Percentiles rank a stretch among this genome's conserved stretches.
Conservation (phyloP, 2,329 filamentous ascomycete genomes). For the Coccinonectria pachysandricola region DNA sequence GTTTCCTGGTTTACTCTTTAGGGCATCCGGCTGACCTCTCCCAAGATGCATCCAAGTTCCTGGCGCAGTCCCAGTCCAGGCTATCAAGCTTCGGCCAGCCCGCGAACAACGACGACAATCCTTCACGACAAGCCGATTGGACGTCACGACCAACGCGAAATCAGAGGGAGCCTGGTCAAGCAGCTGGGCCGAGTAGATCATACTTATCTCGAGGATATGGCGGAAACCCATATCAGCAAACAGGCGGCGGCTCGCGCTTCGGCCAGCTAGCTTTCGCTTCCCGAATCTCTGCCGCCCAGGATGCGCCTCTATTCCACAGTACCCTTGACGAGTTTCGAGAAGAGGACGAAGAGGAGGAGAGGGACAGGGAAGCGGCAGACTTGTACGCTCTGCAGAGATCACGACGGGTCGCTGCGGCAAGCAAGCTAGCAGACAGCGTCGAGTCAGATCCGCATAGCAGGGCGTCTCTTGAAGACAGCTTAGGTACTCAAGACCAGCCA, state of each 20-base stretch:
- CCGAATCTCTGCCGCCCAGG: slow-evolving; percentile 58
- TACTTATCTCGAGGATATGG: slow-evolving; percentile 36
- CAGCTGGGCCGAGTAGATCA: slow-evolving; percentile 26
- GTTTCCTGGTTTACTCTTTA: background rate
- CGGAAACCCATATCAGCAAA: slow-evolving; percentile 77
- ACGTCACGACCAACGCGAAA: slow-evolving; percentile 24
- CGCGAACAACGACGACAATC: slow-evolving; percentile 29
- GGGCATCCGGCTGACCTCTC: slow-evolving; percentile 7
- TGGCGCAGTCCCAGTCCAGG: slow-evolving; percentile 91
- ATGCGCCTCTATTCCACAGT: slow-evolving; percentile 91
- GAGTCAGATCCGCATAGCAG: slow-evolving; percentile 54
- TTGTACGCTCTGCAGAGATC: slow-evolving; percentile 86
- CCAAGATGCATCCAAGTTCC: slow-evolving; percentile 87
- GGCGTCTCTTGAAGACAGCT: slow-evolving; percentile 25
- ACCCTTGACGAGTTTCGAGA: slow-evolving; percentile 83
- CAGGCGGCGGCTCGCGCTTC: slow-evolving; percentile 58
- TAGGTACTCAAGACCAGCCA: slow-evolving; percentile 20
- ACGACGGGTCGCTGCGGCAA: slow-evolving; percentile 75
- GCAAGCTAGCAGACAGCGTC: slow-evolving; percentile 73
- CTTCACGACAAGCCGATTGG: slow-evolving; percentile 23
- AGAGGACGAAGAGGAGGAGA: slow-evolving; percentile 86
- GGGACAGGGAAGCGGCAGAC: slow-evolving; percentile 86
- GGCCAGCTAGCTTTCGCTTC: slow-evolving; percentile 67
- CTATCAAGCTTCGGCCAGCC: slow-evolving; percentile 62
- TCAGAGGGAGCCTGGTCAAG: slow-evolving; percentile 22